Evolutionary conservation across 208 protist species (phyloP).

Genomic region (Trypanosomatidae sp.): DNA sequence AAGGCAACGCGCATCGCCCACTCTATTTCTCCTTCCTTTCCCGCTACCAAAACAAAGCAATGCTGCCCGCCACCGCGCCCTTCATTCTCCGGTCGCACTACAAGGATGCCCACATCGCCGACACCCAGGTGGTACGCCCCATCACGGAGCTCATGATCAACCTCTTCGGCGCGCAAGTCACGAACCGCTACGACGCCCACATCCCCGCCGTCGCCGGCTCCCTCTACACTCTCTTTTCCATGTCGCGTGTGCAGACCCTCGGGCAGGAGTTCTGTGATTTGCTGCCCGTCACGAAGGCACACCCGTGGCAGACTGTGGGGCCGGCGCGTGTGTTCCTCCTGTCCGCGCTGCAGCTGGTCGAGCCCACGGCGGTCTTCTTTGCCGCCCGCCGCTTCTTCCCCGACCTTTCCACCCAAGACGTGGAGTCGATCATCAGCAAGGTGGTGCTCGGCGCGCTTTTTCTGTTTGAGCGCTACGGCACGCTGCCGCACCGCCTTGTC

Average conservation of each 20-base stretch:
- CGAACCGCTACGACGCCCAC: constrained; percentile 72
- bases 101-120: constrained; percentile 81
- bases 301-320: constrained; percentile 48
- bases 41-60: too few relatives aligned
- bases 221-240: constrained; percentile 70
- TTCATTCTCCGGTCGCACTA: constrained; percentile 83
- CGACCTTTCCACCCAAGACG: constrained; percentile 51
- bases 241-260: constrained; percentile 68
- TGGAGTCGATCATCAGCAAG: constrained; percentile 49
- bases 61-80: constrained; percentile 77
- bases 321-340: constrained; percentile 50
- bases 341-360: constrained; percentile 50
- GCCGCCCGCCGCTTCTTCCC: constrained; percentile 60
- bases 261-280: constrained; percentile 90
- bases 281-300: constrained; percentile 55
- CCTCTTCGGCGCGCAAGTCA: constrained; percentile 69
- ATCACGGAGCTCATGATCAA: constrained; percentile 70
- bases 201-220: constrained; percentile 49
- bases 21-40: too few relatives aligned
- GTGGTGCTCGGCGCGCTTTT: constrained; percentile 57
- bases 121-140: constrained; percentile 58
- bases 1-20: too few relatives aligned
- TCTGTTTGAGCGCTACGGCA: constrained; percentile 80
- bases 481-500: constrained; percentile 64
- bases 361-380: constrained; percentile 53